Evolutionary conservation across 139 green algal species (phyloP).

Genomic region (Volvox africanus): DNA sequence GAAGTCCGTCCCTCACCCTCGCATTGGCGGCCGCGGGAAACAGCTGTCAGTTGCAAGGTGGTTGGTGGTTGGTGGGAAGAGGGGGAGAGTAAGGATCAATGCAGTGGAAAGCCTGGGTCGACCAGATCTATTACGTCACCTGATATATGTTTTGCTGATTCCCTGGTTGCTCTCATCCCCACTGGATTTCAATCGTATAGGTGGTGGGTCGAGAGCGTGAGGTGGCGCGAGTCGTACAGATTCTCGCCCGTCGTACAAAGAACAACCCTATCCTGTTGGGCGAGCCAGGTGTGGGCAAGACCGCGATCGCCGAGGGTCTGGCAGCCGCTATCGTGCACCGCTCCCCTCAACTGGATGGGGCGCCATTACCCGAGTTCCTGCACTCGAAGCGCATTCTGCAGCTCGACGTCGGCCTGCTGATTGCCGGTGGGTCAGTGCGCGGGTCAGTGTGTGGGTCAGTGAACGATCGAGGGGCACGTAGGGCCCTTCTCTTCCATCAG

Average conservation of each 20-base stretch:
- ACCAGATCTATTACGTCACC: no score
- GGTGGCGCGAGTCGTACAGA: slow-evolving; percentile 86
- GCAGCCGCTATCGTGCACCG: slow-evolving; percentile 84
- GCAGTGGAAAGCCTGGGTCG: no score
- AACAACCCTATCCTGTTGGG: slow-evolving; percentile 99
- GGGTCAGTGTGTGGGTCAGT: not conserved
- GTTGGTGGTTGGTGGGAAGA: not conserved
- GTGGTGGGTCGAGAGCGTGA: slow-evolving; percentile 93
- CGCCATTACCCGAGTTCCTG: slow-evolving; percentile 89
- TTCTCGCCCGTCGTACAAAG: slow-evolving; percentile 91
- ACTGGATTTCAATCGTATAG: not conserved
- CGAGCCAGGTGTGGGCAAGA: slow-evolving; percentile 95
- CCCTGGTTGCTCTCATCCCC: no score
- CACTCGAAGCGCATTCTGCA: slow-evolving; percentile 90
- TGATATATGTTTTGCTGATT: no score
- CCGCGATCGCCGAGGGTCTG: slow-evolving; percentile 93
- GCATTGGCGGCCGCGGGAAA: no score
- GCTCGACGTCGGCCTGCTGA: slow-evolving; percentile 93
- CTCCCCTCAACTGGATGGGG: slow-evolving; percentile 65
- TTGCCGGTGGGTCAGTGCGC: slow-evolving; percentile 75
- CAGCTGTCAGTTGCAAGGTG: no score
- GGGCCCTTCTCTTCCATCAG: no score
- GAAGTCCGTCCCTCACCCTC: no score
- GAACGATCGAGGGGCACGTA: no score
- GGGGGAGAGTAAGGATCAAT: not conserved